phyloP scores from a whole-genome alignment of 2,329 filamentous ascomycete genomes.

The Diaporthe caulivora region DNA sequence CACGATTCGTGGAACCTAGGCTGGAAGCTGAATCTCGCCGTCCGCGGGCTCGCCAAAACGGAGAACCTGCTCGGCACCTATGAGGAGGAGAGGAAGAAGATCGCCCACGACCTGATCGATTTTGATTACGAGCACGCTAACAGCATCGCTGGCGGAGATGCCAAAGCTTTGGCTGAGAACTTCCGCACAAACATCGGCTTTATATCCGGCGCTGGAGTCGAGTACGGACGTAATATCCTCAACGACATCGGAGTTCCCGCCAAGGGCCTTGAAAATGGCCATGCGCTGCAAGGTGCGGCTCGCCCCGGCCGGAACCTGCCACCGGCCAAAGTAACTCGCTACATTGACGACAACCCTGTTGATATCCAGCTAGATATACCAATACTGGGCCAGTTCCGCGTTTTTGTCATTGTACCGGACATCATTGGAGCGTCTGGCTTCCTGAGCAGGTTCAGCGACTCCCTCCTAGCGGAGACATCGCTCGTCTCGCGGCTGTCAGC shows the following conservation, averaged over 20 bases:
- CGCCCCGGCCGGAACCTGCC: conserved; percentile 52
- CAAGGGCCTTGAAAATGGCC: conserved; percentile 24
- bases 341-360: conserved; percentile 66
- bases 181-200: conserved; percentile 79
- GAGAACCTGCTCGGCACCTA: conserved; percentile 68
- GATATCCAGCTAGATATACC: conserved; percentile 67
- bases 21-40: conserved; percentile 65
- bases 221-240: conserved; percentile 44
- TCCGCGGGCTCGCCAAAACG: conserved; percentile 68
- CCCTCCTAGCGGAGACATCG: conserved; percentile 62
- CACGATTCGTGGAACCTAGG: conserved; percentile 72
- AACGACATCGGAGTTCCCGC: background rate
- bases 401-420: conserved; percentile 58
- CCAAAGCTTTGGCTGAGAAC: conserved; percentile 73
- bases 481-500: conserved; percentile 71
- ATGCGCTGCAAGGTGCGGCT: conserved; percentile 40
- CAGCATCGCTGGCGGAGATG: conserved; percentile 71
- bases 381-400: conserved; percentile 64
- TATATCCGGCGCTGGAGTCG: conserved; percentile 78
- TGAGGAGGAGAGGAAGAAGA: conserved; percentile 72
- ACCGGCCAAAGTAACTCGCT: conserved; percentile 62
- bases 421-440: conserved; percentile 30
- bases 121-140: conserved; percentile 71
- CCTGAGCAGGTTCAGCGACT: conserved; percentile 53
- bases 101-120: conserved; percentile 70